phyloP scores from a whole-genome alignment of 2,329 filamentous ascomycete species.

The Grosmannia serpens region DNA sequence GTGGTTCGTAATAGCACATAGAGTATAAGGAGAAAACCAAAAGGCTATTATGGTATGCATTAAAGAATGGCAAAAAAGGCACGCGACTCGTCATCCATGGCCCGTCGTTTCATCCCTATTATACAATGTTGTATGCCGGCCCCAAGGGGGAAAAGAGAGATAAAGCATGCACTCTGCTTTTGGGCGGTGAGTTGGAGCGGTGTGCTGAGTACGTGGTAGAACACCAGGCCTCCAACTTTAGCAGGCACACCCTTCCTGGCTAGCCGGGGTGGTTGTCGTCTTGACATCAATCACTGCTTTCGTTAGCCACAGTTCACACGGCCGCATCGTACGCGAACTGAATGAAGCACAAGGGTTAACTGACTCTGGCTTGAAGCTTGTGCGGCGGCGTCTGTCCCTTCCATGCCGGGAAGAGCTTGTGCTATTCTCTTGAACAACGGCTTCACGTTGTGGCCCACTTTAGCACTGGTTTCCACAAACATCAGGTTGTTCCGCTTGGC shows the following conservation, averaged over 20 bases:
- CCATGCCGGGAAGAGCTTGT: slow-evolving; percentile 94
- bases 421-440: slow-evolving; percentile 95
- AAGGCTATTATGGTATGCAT: background rate
- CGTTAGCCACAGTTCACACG: slow-evolving; percentile 10
- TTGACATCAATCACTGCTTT: slow-evolving; percentile 81
- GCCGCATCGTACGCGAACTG: slow-evolving; percentile 3
- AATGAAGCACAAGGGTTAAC: background rate
- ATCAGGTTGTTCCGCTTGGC: slow-evolving; percentile 96
- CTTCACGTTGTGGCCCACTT: slow-evolving; percentile 97
- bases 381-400: slow-evolving; percentile 70
- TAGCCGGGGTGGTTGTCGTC: slow-evolving; percentile 58
- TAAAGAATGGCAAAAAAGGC: background rate
- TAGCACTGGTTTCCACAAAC: slow-evolving; percentile 98
- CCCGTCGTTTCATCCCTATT: slow-evolving; percentile 5
- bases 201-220: background rate
- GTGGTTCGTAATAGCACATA: background rate
- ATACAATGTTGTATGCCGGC: slow-evolving; percentile 9
- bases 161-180: background rate
- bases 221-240: slow-evolving; percentile 21
- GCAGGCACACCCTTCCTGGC: slow-evolving; percentile 65
- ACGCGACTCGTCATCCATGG: slow-evolving; percentile 1
- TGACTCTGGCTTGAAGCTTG: slow-evolving; percentile 64
- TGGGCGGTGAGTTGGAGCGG: background rate
- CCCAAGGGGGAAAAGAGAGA: background rate
- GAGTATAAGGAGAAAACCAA: background rate